These are phyloP conservation scores for Xerocomellus chrysenteron DNA, from an alignment of 768 basidiomycete genomes.

Conservation along the genomic window DNA sequence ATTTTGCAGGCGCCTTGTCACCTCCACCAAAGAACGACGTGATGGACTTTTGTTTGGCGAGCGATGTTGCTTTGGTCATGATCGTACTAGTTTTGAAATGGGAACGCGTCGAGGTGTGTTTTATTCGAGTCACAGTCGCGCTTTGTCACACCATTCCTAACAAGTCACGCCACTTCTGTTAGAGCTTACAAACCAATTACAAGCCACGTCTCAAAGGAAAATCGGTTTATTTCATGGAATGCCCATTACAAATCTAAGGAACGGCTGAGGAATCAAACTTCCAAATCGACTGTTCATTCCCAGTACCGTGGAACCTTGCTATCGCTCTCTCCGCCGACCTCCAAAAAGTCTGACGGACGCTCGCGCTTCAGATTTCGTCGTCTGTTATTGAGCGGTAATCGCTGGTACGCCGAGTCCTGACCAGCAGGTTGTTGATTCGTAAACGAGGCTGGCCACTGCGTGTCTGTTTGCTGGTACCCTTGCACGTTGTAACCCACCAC, in stretches of 20 bases:
- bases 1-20: conserved; percentile 28
- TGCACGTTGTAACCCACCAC: conserved; percentile 43
- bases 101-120: conserved; percentile 14
- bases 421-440: conserved; percentile 62
- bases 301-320: conserved; percentile 71
- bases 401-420: conserved; percentile 85
- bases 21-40: conserved; percentile 50
- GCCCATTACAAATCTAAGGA: conserved; percentile 5
- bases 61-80: conserved; percentile 52
- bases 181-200: background rate
- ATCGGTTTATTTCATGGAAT: conserved; percentile 8
- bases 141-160: conserved; percentile 14
- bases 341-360: conserved; percentile 80
- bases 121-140: conserved; percentile 28
- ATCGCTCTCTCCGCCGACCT: conserved; percentile 63
- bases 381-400: conserved; percentile 78
- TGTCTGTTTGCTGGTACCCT: conserved; percentile 40
- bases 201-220: background rate
- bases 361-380: conserved; percentile 78
- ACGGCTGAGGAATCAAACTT: background rate
- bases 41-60: conserved; percentile 51
- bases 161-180: conserved; percentile 14
- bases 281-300: conserved; percentile 47
- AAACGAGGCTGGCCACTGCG: conserved; percentile 49
- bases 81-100: background rate